These are phyloP conservation scores for Dujonia santamariae DNA, from an alignment of 1,139 yeast genomes.

Conservation along the genomic window DNA sequence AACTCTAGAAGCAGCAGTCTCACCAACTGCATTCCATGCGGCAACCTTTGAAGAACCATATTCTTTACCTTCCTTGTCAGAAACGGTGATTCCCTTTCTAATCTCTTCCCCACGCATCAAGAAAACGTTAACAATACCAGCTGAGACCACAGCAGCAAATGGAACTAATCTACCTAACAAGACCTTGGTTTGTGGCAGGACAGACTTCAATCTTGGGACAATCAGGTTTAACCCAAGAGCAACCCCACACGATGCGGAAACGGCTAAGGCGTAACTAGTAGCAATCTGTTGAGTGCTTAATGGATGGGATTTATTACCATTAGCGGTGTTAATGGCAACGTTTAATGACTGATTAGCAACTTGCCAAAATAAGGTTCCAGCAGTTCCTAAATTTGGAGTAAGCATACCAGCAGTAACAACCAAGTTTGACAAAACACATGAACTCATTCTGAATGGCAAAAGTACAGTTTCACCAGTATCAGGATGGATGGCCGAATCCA, in stretches of 20 bases:
- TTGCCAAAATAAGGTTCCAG: slow-evolving; percentile 95
- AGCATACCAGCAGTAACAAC: slow-evolving; percentile 97
- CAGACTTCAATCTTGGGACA: slow-evolving; percentile 73
- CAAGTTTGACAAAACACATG: slow-evolving; percentile 87
- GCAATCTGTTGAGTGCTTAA: slow-evolving; percentile 72
- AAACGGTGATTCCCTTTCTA: slow-evolving; percentile 77
- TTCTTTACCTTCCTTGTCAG: slow-evolving; percentile 59
- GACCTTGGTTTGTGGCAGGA: slow-evolving; percentile 65
- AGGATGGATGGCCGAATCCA: slow-evolving; percentile 90
- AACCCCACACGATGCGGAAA: slow-evolving; percentile 90
- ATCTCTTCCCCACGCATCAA: slow-evolving; percentile 95
- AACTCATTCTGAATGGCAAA: slow-evolving; percentile 94
- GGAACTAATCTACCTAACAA: slow-evolving; percentile 87
- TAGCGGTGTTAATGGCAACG: slow-evolving; percentile 94
- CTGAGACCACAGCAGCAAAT: slow-evolving; percentile 96
- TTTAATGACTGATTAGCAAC: slow-evolving; percentile 93
- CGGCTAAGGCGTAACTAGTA: slow-evolving; percentile 82
- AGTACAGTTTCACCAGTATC: slow-evolving; percentile 93
- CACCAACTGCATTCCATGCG: slow-evolving; percentile 90
- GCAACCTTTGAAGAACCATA: slow-evolving; percentile 84
- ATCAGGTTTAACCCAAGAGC: slow-evolving; percentile 88
- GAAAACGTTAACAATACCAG: slow-evolving; percentile 91
- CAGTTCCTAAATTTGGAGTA: slow-evolving; percentile 86
- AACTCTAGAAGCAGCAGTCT: slow-evolving; percentile 92
- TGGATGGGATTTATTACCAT: slow-evolving; percentile 94